Evolutionary conservation across 805 yeast species (phyloP), one percentile per base, ranked within the genome.

Genomic region (Starmerella roubikii): DNA sequence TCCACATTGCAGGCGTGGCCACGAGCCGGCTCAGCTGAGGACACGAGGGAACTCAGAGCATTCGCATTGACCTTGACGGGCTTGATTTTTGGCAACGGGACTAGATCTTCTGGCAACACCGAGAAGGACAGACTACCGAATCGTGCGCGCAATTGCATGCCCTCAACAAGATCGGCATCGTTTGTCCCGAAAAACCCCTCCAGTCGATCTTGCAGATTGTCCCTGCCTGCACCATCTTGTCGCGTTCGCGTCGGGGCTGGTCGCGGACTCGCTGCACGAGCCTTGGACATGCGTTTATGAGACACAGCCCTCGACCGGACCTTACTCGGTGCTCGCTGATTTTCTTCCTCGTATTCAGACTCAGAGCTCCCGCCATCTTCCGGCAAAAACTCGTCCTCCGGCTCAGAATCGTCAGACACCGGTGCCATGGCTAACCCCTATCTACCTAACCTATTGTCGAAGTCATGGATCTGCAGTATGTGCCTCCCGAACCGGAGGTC

Each of bases 121-220:
- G 48, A 56, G 43, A 74, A 74, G 28, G 71, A 45, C 21, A 61
- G 55, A 1, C 55, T 55, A 26, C 71, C 73, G 73, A 78, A 76
- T 3, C 56, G 58, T 15, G 60, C 62, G 41, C 77, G 68, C 27
- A 66, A 61, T 19, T 63, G 55, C 3, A 71, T 56, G 3, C 71
- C 55, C 15, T 56, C 54, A 10, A 68, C 54, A 30, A 71, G 61
- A 37, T 64, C 64, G 1, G 54, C 54, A 27, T 62, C 64, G 46
- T 72, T 67, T 21, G 57, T 51, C 0, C 86, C 86, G 52, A 66
- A 75, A 35, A 68, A 50, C 30, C 66, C 55, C 26, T 51, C 54
- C 29, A 67, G 47, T 34, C 67, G 62, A 26, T 68, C 74, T 34
- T 61, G 62, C 12, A 68, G 53, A 5, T 65, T 56, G 3, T 66